Base-by-base conservation (phyloP, 2,329 filamentous ascomycete species). In the Penicillium vulpinum region DNA sequence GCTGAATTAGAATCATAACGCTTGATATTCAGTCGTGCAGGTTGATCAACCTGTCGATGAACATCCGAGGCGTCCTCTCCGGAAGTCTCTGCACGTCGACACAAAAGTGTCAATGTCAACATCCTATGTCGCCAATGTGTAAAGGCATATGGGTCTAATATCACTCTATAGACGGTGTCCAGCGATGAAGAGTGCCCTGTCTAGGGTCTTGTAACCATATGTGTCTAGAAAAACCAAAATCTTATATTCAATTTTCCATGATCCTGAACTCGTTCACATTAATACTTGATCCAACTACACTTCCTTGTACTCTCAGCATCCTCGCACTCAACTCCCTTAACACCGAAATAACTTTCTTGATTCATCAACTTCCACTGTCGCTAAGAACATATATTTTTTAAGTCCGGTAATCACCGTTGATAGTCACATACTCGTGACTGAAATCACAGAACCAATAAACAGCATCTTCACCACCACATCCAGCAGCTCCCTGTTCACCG, bases 371-470 rank as follows among this genome's bases (percentile, higher is more conserved):
- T 33, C 16, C 18, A 26, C n/a, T 47, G n/a, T n/a, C n/a, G 2
- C 26, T 45, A 47, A 33, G 7, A n/a, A n/a, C n/a, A 49, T 33
- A 36, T 39, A 53, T 31, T 46, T 26, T 62, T 62, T 62, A 87
- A 31, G 85, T 87, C 66, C 85, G 75, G 72, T 88, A 88, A 71
- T 88, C 85, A 36, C 84, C 85, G 69, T 88, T 88, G 65, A 88
- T 88, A 49, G 85, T 87, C 46, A 88, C 85, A 76, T 87, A 88
- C 73, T 88, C 85, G 70, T 88, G 85, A 66, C 83, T 86, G 60
- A 88, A 87, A 74, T 88, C 85, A 70, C 85, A 88, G 63, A 85
- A 87, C 83, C 83, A 88, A 67, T 84, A 85, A 29, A 83, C 78
- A 8, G 81, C 83, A 70, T 86, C 83, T 60, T 81, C 76, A 16